Evolutionary conservation across 106 monocot genomes (phyloP).

Genomic region (Amphibolis antarctica): DNA sequence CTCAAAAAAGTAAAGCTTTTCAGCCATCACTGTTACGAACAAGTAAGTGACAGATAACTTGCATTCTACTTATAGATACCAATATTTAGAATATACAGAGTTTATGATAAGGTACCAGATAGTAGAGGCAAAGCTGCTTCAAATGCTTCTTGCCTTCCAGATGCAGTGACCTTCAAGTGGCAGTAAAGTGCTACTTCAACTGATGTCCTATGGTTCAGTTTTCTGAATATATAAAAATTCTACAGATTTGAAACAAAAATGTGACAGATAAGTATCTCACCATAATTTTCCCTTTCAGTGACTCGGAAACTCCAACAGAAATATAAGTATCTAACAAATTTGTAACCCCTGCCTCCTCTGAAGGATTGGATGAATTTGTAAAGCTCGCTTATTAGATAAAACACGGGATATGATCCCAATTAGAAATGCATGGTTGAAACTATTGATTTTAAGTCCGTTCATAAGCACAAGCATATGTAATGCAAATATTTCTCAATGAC

Average conservation of each 20-base stretch:
- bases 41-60: background rate
- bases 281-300: conserved; percentile 41
- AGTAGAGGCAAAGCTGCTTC: conserved; percentile 38
- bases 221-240: background rate
- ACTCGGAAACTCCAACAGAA: conserved; percentile 38
- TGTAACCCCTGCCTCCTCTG: conserved; percentile 31
- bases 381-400: background rate
- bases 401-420: background rate
- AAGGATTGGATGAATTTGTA: background rate
- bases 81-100: background rate
- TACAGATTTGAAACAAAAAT: background rate
- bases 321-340: conserved; percentile 49
- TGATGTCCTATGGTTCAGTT: background rate
- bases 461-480: too few species aligned
- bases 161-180: conserved; percentile 43
- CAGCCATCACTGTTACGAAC: conserved; percentile 37
- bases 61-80: background rate
- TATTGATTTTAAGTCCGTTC: too few species aligned
- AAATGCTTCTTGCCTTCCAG: conserved; percentile 38
- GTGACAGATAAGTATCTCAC: conserved; percentile 28
- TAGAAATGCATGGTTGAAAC: too few species aligned
- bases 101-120: conserved; percentile 31
- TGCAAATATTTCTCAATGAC: too few species aligned
- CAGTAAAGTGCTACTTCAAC: too few species aligned
- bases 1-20: conserved; percentile 40